These are phyloP conservation scores for Puya raimondii DNA, from an alignment of 176 grass and related monocot species.

Conservation along the genomic window DNA sequence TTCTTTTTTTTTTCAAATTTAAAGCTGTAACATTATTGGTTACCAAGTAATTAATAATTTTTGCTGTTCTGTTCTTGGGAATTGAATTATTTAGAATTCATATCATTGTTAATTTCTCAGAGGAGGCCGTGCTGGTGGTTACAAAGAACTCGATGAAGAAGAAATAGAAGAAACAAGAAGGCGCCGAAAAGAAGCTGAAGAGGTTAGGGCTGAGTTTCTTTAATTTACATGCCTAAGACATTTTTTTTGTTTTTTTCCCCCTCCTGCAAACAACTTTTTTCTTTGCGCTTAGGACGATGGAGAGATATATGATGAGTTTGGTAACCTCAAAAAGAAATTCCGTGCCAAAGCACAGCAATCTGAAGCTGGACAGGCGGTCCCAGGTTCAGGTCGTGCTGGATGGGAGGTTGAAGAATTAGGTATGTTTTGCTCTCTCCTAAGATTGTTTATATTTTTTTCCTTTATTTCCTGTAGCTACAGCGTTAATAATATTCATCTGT, in stretches of 20 bases:
- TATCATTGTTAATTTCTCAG: slow-evolving; percentile 18
- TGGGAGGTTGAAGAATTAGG: slow-evolving; percentile 65
- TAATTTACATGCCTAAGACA: background rate
- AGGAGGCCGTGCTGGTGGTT: slow-evolving; percentile 88
- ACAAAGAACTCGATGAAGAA: slow-evolving; percentile 98
- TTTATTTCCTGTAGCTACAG: background rate
- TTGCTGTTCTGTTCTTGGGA: too few relatives aligned
- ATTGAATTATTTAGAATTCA: too few relatives aligned
- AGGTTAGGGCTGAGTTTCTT: slow-evolving; percentile 29
- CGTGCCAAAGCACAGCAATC: slow-evolving; percentile 66
- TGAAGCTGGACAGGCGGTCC: slow-evolving; percentile 32
- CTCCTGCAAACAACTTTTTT: background rate
- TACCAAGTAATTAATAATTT: too few relatives aligned
- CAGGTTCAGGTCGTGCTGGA: slow-evolving; percentile 69
- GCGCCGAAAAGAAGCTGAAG: slow-evolving; percentile 75
- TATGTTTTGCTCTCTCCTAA: slow-evolving; percentile 15
- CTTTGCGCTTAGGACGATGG: slow-evolving; percentile 68
- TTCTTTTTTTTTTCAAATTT: background rate
- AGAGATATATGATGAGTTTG: slow-evolving; percentile 99
- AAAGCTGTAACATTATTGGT: background rate
- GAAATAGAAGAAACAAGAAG: slow-evolving; percentile 91
- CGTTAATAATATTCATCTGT: background rate
- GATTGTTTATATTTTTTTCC: background rate
- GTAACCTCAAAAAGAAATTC: slow-evolving; percentile 98
- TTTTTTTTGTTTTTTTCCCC: background rate